phyloP scores from a whole-genome alignment of 345 rosid genomes.

The Rhodomyrtus tomentosa region DNA sequence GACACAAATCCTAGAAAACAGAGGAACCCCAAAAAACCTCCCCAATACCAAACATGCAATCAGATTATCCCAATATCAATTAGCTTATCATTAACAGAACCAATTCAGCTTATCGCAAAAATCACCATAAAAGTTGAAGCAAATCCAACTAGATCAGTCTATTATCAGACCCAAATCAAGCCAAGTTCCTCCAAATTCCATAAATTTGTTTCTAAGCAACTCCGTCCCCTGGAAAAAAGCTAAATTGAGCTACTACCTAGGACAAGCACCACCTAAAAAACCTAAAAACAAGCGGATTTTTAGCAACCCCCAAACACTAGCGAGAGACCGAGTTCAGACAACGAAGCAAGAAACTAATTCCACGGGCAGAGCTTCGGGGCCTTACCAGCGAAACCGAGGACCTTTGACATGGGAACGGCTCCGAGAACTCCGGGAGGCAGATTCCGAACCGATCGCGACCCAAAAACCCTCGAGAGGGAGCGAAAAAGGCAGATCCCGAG shows the following conservation, averaged over 20 bases:
- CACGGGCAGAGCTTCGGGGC: not conserved
- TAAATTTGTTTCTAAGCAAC: not conserved
- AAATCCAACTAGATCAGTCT: not conserved
- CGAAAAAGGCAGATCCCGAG: conserved; percentile 32
- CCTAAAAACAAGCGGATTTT: not conserved
- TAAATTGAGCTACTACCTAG: not conserved
- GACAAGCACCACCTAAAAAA: not conserved
- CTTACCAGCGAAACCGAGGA: conserved; percentile 57
- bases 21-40: not conserved
- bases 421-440: conserved; percentile 26
- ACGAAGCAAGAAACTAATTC: not conserved
- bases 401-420: conserved; percentile 59
- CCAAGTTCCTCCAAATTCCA: not conserved
- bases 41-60: not conserved
- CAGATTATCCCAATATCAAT: not conserved
- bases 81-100: not conserved
- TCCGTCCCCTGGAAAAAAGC: not conserved
- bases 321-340: not conserved
- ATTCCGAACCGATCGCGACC: conserved; percentile 20
- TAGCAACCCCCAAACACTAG: not conserved
- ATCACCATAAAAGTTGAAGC: not conserved
- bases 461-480: conserved; percentile 67
- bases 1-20: not conserved
- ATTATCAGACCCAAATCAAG: not conserved
- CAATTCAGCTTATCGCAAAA: not conserved